phyloP scores from a whole-genome alignment of 306 rosid genomes.

The Prosopis cineraria region DNA sequence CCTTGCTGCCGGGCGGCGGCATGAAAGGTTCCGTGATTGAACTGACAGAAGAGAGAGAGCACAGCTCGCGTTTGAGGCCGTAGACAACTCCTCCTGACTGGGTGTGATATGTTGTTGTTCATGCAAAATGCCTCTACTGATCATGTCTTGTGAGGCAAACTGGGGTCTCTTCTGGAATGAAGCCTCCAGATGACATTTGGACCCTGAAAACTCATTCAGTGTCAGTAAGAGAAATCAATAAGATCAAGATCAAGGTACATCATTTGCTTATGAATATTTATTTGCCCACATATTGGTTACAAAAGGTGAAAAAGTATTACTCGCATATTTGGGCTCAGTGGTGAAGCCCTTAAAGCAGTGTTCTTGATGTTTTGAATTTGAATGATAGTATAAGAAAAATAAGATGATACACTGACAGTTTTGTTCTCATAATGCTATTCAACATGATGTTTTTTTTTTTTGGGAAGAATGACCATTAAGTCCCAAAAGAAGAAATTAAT shows the following conservation, averaged over 20 bases:
- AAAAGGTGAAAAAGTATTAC: too few relatives aligned
- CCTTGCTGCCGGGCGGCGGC: slow-evolving; percentile 39
- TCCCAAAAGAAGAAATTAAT: too few relatives aligned
- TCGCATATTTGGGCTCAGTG: too few relatives aligned
- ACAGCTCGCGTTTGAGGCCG: slow-evolving; percentile 41
- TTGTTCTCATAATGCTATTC: too few relatives aligned
- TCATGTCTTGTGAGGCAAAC: slow-evolving; percentile 53
- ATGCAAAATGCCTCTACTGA: slow-evolving; percentile 48
- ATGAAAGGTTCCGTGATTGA: not conserved
- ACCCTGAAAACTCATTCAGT: slow-evolving; percentile 44
- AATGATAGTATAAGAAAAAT: too few relatives aligned
- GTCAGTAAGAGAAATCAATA: slow-evolving; percentile 18
- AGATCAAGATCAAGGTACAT: not conserved
- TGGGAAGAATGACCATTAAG: too few relatives aligned
- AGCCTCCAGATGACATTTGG: slow-evolving; percentile 43
- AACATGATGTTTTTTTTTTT: too few relatives aligned
- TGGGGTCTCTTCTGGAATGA: slow-evolving; percentile 52
- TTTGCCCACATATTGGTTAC: not conserved
- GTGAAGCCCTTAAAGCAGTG: too few relatives aligned
- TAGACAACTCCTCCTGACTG: slow-evolving; percentile 48
- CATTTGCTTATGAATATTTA: not conserved
- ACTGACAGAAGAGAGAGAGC: slow-evolving; percentile 91
- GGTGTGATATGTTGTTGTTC: slow-evolving; percentile 44
- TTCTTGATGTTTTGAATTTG: too few relatives aligned
- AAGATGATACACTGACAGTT: too few relatives aligned